Percentiles rank a stretch among this genome's conserved stretches.
Evolutionary conservation across 1,284 basidiomycete species (phyloP).

Genomic region (Microbotryomycetes sp.): DNA sequence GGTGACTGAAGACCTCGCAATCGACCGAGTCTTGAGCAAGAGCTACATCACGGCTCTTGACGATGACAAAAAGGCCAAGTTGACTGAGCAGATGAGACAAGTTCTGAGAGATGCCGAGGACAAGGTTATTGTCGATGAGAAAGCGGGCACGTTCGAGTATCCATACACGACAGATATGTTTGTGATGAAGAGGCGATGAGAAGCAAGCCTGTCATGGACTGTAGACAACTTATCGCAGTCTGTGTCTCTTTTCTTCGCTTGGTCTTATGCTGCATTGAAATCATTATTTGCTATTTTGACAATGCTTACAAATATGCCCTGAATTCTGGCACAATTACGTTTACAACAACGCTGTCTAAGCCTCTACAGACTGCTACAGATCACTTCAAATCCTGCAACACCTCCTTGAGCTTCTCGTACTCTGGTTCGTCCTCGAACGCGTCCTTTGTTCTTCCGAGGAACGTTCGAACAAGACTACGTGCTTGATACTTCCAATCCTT

Average conservation of each 20-base stretch:
- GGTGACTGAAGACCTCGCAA: conserved; percentile 26
- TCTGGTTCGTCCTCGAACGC: conserved; percentile 77
- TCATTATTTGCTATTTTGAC: too few relatives aligned
- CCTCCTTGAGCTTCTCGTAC: conserved; percentile 61
- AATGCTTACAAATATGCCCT: too few relatives aligned
- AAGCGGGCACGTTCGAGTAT: conserved; percentile 31
- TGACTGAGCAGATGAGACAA: conserved; percentile 15
- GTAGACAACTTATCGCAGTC: too few relatives aligned
- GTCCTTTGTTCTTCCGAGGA: conserved; percentile 66
- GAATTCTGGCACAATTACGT: too few relatives aligned
- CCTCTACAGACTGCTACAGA: too few relatives aligned
- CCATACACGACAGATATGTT: conserved; percentile 22
- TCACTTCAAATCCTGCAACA: conserved; percentile 40
- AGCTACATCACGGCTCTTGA: conserved; percentile 33
- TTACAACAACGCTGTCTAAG: too few relatives aligned
- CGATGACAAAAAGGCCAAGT: conserved; percentile 16
- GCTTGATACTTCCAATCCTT: conserved; percentile 75
- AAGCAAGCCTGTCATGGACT: too few relatives aligned
- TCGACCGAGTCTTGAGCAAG: conserved; percentile 34
- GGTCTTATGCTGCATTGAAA: too few relatives aligned
- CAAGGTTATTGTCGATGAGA: conserved; percentile 31
- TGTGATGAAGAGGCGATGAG: conserved; percentile 14
- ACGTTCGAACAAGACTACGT: conserved; percentile 77
- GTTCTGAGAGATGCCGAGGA: conserved; percentile 23
- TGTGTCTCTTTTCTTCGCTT: too few relatives aligned